Evolutionary conservation across 768 basidiomycete species (phyloP).

Genomic region (Phylloporus sp.): DNA sequence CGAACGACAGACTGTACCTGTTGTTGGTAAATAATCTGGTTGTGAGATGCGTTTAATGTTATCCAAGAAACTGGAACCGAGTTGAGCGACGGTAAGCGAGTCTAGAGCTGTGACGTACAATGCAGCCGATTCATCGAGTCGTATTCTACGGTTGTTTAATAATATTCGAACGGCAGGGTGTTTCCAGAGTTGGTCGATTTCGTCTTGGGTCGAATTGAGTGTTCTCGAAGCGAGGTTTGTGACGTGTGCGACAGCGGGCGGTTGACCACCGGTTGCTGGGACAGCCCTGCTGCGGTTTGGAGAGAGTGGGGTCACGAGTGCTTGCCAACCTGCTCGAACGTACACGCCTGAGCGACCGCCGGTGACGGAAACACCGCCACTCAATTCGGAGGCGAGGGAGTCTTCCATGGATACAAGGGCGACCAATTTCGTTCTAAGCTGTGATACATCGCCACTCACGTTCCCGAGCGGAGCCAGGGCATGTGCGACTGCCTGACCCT

Average conservation of each 20-base stretch:
- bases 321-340: conserved; percentile 72
- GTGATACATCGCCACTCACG: conserved; percentile 43
- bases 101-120: conserved; percentile 46
- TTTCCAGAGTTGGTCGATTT: conserved; percentile 63
- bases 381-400: conserved; percentile 62
- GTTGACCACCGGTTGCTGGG: conserved; percentile 29
- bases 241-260: conserved; percentile 35
- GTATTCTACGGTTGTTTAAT: conserved; percentile 51
- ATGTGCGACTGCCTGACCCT: conserved; percentile 29
- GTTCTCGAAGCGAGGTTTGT: conserved; percentile 53
- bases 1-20: conserved; percentile 42
- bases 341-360: conserved; percentile 60
- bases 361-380: conserved; percentile 54
- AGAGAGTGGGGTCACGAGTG: conserved; percentile 41
- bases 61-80: conserved; percentile 54
- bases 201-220: conserved; percentile 42
- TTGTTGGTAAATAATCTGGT: conserved; percentile 66
- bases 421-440: conserved; percentile 51
- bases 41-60: conserved; percentile 60
- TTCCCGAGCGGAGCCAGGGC: conserved; percentile 30
- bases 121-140: conserved; percentile 68
- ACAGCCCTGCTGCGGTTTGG: conserved; percentile 40
- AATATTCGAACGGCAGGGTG: conserved; percentile 62
- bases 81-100: conserved; percentile 1
- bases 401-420: conserved; percentile 65